Base-by-base conservation (phyloP, 2,329 filamentous ascomycete species). In the Cryphonectria carpinicola region DNA sequence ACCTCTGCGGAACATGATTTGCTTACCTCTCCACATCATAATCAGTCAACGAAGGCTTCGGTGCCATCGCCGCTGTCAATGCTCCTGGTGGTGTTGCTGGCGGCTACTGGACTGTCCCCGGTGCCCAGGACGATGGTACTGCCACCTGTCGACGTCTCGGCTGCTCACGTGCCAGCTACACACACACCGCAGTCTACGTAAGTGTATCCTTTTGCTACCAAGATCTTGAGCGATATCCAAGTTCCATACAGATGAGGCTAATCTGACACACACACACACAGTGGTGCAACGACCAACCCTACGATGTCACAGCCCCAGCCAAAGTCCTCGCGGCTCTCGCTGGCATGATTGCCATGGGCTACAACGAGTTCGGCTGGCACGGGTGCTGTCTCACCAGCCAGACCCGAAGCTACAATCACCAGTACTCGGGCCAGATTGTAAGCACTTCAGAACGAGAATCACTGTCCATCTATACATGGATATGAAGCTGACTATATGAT, bases 231-330 rank as follows among this genome's bases (percentile, higher is more conserved):
- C 43, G 19, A 14, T 46, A 22, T 49, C 46, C 17, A n/a, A n/a
- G 3, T 6, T 22, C 0, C 7, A 11, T 25, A 28, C 52, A 28
- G 11, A 17, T 7, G 1, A 37, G 8, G 32, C 56, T 37, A 13
- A 60, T 8, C 19, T 10, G 11, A n/a, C 32, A 37, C 35, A 39
- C 22, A 61, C 35, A 39, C 22, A 61, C 37, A 39, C 22, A 61
- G 58, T 61, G 58, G 58, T 61, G 54, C 54, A 58, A 58, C 28
- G 54, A 58, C 28, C 28, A 58, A 4, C 54, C 54, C 54, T 58
- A n/a, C 58, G 58, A n/a, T 1, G 22, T 61, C 58, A 37, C 58
- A 3, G 58, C 58, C 32, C 17, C 58, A 13, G 58, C 19, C 6
- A 19, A 17, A 14, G 28, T 58, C 54, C 54, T 58, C 54, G 54